These are phyloP conservation scores for Corylus americana DNA, from an alignment of 306 rosid species.

Conservation along the genomic window DNA sequence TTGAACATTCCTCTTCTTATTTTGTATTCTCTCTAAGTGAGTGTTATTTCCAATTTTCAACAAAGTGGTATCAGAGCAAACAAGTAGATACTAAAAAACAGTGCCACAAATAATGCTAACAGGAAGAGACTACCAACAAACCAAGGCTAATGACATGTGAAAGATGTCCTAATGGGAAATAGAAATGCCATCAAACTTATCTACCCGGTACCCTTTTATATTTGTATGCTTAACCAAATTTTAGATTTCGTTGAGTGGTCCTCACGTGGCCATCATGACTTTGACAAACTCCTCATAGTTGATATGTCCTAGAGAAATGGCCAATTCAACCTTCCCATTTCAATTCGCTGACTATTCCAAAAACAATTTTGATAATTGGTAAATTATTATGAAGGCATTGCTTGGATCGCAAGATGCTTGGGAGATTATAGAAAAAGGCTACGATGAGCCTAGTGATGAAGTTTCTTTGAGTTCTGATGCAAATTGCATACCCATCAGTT, in stretches of 20 bases:
- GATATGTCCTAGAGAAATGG: conserved; percentile 45
- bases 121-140: conserved; percentile 44
- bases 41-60: too few relatives aligned
- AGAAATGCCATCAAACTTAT: conserved; percentile 57
- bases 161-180: conserved; percentile 55
- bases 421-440: too few relatives aligned
- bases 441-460: too few relatives aligned
- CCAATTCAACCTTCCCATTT: too few relatives aligned
- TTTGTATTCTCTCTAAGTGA: too few relatives aligned
- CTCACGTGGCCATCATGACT: conserved; percentile 89
- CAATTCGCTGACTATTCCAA: too few relatives aligned
- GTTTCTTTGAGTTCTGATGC: too few relatives aligned
- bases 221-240: conserved; percentile 46
- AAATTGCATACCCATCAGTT: too few relatives aligned
- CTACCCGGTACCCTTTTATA: conserved; percentile 48
- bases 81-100: conserved; percentile 53
- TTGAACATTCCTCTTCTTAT: too few relatives aligned
- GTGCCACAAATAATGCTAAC: conserved; percentile 59
- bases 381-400: too few relatives aligned
- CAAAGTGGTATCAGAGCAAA: conserved; percentile 31
- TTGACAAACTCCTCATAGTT: conserved; percentile 82
- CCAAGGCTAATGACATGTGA: conserved; percentile 57
- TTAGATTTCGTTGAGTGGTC: conserved; percentile 36
- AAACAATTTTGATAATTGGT: too few relatives aligned
- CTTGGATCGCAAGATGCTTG: too few relatives aligned